Evolutionary conservation across 1,284 basidiomycete genomes (phyloP), one percentile per base, ranked within the genome.

Genomic region (Lignosus rhinocerotis): DNA sequence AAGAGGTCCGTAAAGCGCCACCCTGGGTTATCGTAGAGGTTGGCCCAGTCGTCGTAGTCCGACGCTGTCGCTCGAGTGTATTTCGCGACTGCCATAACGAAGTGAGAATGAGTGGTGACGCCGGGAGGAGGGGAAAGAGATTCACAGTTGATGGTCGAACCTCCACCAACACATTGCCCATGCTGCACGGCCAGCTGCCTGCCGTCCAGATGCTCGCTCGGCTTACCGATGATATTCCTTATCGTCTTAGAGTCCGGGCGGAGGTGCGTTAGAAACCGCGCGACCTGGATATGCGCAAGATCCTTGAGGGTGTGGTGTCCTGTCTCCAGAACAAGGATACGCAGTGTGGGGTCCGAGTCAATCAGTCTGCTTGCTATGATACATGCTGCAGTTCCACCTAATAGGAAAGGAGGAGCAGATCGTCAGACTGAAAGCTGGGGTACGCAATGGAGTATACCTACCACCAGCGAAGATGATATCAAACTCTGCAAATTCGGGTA

Each of bases 121-220:
- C 25, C 25, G 2, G n/a, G 2, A 17, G 8, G 14, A 32, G 1
- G 30, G 2, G 25, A 45, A 2, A 12, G 6, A 7, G 1, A 58
- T 81, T 51, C 52, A 84, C 85, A 84, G 60, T 86, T 85, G 9
- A 86, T 76, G 54, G 72, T 70, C 1, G 84, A 85, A 0, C 83
- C 84, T 8, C 85, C 85, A 2, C 85, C 85, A 0, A 87, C 67
- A 41, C 75, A 77, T 33, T 76, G 72, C 0, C 79, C 83, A 39
- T 72, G 67, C 0, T 75, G 73, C 21, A 81, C 73, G 25, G 78
- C 58, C 6, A 72, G 61, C 31, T 71, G 60, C 7, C 83, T 78
- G n/a, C 77, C 79, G 31, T 69, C 72, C 31, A 85, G 67, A 3
- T 76, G 69, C 10, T 73, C 56, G 62, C 76, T 64, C n/a, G 53